A percentile compares a stretch with the other conserved stretches of the same genome.
Evolutionary conservation across 805 yeast species (phyloP).

Genomic region (Lipomyces chichibuensis): DNA sequence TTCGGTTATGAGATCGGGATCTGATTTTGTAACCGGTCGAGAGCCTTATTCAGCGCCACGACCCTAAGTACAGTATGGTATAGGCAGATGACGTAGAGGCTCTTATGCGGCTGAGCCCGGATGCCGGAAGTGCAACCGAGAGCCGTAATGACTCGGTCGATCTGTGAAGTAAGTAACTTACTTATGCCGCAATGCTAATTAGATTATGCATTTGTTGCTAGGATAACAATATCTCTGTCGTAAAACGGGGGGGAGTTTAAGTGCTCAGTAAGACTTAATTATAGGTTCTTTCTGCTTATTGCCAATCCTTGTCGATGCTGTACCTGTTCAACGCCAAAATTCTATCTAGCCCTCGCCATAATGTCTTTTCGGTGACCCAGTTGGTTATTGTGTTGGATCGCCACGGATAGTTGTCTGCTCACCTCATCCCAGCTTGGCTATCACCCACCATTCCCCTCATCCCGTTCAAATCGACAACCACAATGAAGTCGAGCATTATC

Average conservation of each 20-base stretch:
- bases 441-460: not conserved
- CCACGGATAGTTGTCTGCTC: not conserved
- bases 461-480: not conserved
- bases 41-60: not conserved
- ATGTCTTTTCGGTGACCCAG: not conserved
- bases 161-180: not conserved
- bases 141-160: not conserved
- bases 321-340: not conserved
- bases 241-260: not conserved
- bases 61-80: not conserved
- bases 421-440: not conserved
- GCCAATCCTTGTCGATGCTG: not conserved
- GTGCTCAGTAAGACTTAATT: not conserved
- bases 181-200: not conserved
- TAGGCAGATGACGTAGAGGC: not conserved
- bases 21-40: no score
- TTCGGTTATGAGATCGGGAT: no score
- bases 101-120: not conserved
- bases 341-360: not conserved
- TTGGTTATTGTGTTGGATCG: not conserved
- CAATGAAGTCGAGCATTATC: conserved; percentile 27
- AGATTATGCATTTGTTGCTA: not conserved
- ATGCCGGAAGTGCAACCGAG: not conserved
- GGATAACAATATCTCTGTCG: not conserved
- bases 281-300: not conserved